Evolutionary conservation across 2,329 filamentous ascomycete species (phyloP).

Genomic region (Coccinonectria pachysandricola): DNA sequence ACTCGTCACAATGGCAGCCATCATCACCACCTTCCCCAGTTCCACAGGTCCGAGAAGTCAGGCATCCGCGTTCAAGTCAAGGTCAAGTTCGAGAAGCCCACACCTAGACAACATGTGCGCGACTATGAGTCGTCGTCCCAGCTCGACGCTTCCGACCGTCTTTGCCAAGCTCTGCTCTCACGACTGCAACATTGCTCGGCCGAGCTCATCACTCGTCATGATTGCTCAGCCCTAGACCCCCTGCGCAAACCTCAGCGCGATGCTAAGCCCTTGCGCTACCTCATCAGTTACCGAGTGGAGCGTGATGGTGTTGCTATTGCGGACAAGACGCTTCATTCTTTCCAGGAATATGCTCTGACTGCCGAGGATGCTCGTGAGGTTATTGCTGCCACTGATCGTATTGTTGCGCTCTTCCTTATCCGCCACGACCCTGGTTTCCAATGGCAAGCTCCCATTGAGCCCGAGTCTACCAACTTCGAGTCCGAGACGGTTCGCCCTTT

Average conservation of each 20-base stretch:
- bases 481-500: slow-evolving; percentile 31
- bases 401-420: slow-evolving; percentile 39
- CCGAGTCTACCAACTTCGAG: slow-evolving; percentile 26
- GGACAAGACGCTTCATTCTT: slow-evolving; percentile 37
- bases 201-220: slow-evolving; percentile 43
- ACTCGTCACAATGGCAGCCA: no score
- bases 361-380: slow-evolving; percentile 34
- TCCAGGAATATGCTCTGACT: slow-evolving; percentile 37
- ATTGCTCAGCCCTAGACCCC: slow-evolving; percentile 35
- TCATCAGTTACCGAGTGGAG: slow-evolving; percentile 36
- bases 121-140: slow-evolving; percentile 36
- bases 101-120: slow-evolving; percentile 32
- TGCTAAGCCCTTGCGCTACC: slow-evolving; percentile 37
- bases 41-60: slow-evolving; percentile 9
- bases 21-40: no score
- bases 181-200: slow-evolving; percentile 41
- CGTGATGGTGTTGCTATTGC: slow-evolving; percentile 31
- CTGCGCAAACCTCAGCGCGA: slow-evolving; percentile 21
- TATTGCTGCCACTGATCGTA: slow-evolving; percentile 37
- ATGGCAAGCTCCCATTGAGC: slow-evolving; percentile 34
- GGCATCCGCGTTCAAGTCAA: slow-evolving; percentile 32
- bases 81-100: slow-evolving; percentile 35
- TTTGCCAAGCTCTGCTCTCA: slow-evolving; percentile 38
- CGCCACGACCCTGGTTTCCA: slow-evolving; percentile 39
- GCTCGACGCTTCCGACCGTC: slow-evolving; percentile 33